A percentile compares a stretch with the other conserved stretches of the same genome.
These are phyloP conservation scores for Cynara cardunculus DNA, from an alignment of 129 eudicot genomes.

Conservation along the genomic window DNA sequence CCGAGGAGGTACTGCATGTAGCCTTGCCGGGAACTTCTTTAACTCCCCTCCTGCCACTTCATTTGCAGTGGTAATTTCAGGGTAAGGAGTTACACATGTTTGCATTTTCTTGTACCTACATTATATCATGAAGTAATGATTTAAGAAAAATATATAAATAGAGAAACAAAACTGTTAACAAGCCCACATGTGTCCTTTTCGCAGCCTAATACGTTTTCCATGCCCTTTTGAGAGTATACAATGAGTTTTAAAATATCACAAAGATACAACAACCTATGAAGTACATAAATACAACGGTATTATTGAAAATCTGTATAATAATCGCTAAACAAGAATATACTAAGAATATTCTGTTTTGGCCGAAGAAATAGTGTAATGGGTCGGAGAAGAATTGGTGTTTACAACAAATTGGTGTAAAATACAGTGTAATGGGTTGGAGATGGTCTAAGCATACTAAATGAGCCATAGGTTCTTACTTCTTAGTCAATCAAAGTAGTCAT, in stretches of 20 bases:
- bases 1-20: constrained; percentile 55
- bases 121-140: not conserved
- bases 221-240: not conserved
- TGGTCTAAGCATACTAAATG: too few relatives aligned
- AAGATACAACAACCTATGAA: too few relatives aligned
- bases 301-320: too few relatives aligned
- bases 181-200: not conserved
- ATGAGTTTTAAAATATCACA: not conserved
- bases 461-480: too few relatives aligned
- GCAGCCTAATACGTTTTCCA: not conserved
- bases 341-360: too few relatives aligned
- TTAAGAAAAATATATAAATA: not conserved
- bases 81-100: constrained; percentile 52
- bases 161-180: not conserved
- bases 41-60: constrained; percentile 66
- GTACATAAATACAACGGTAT: too few relatives aligned
- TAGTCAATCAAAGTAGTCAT: too few relatives aligned
- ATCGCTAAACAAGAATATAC: too few relatives aligned
- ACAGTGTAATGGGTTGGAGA: too few relatives aligned
- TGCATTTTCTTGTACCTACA: constrained; percentile 71
- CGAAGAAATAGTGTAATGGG: too few relatives aligned
- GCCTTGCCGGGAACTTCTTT: constrained; percentile 56
- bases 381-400: too few relatives aligned
- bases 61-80: constrained; percentile 34
- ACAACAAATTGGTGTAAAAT: too few relatives aligned